Evolutionary conservation across 2,329 filamentous ascomycete species (phyloP), one percentile per base, ranked within the genome.

Genomic region (Colletotrichum theobromicola): DNA sequence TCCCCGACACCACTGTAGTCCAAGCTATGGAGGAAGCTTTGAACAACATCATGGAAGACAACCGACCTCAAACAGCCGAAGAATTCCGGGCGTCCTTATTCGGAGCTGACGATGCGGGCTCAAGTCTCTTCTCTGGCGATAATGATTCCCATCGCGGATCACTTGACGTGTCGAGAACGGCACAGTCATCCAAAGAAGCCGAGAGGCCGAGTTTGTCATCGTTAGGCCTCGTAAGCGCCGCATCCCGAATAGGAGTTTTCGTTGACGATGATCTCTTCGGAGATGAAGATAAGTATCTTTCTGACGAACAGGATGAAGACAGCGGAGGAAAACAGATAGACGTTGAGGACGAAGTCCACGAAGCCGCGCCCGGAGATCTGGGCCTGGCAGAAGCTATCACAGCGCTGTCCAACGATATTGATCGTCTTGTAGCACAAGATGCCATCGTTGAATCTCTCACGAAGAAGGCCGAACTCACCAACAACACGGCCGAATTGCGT

Each of bases 381-480:
- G 97, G 97, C 1, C 85, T 99, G 37, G 95, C 95, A 1, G 97
- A 99, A 85, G 96, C 97, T 12, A 98, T 99, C 77, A 93, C 94
- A 57, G 93, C 91, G 3, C 88, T 99, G n/a, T 95, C 94, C 1
- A 92, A 93, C 64, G 96, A 98, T 77, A 98, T 99, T 76, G 95
- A 98, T 79, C 94, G 95, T 77, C 88, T 99, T 21, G 90, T 91
- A 12, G 92, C 95, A 4, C 97, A 99, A 83, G 95, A 98, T 78
- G 93, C 94, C 2, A 94, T 99, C 21, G 92, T 99, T 21, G 95
- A 98, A 79, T 97, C 96, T 2, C 86, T 99, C 72, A 97, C 95
- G 4, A 92, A 94, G 72, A 99, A 99, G 84, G 97, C 97, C 1
- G 97, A 99, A 82, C 87, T 99, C 67, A 99, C 97, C 2, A 99